Conservation (phyloP, 495 filamentous ascomycete species). For the Penicillium desertorum region DNA sequence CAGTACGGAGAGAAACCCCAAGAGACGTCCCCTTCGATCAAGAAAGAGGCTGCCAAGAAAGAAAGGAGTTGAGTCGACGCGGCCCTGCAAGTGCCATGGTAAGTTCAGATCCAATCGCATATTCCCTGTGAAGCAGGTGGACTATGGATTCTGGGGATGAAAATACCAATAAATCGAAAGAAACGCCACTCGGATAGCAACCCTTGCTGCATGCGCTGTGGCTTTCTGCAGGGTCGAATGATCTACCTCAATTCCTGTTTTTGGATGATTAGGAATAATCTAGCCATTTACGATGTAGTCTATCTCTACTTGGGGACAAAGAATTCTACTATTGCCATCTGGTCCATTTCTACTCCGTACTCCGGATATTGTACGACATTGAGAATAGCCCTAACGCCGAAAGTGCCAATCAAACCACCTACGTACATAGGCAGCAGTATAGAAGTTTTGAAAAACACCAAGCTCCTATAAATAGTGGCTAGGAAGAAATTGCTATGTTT, state of each 20-base stretch:
- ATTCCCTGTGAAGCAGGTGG: no score
- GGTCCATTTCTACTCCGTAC: background rate
- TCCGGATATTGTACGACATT: background rate
- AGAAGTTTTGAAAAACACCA: background rate
- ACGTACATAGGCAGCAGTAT: background rate
- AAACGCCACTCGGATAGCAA: background rate
- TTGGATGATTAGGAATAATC: background rate
- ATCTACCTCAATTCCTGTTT: background rate
- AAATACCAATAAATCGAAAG: background rate
- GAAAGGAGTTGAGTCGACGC: conserved; percentile 17
- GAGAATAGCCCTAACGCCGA: conserved; percentile 4
- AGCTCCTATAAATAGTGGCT: background rate
- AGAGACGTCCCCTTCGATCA: background rate
- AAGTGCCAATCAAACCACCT: background rate
- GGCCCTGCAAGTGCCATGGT: conserved; percentile 2
- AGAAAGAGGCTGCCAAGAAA: conserved; percentile 24
- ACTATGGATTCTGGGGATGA: no score
- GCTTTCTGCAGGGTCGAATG: conserved; percentile 7
- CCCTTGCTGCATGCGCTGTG: conserved; percentile 4
- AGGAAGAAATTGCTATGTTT: no score
- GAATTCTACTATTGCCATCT: background rate
- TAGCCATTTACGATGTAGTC: no score
- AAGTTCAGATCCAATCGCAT: background rate
- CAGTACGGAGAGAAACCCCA: background rate
- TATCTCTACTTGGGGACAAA: no score